phyloP scores from a whole-genome alignment of 2,329 filamentous ascomycete genomes.

The Xylariaceae sp. region DNA sequence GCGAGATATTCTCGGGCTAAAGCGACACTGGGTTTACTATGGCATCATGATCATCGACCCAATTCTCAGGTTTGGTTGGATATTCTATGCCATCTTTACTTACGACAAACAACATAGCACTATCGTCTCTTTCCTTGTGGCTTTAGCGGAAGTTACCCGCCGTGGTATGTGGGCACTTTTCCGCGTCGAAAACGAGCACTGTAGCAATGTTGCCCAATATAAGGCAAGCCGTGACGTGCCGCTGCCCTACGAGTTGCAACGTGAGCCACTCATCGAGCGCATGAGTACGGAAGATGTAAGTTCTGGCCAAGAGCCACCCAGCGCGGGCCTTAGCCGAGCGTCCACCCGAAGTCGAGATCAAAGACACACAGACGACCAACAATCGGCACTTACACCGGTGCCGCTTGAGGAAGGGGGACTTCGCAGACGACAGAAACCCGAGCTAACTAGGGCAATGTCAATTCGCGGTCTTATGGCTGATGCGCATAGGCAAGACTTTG shows the following conservation, averaged over 20 bases:
- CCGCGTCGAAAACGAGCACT: constrained; percentile 97
- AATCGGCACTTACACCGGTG: constrained; percentile 25
- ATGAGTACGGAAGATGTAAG: constrained; percentile 45
- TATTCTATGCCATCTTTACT: constrained; percentile 87
- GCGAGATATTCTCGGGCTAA: constrained; percentile 80
- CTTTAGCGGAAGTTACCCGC: constrained; percentile 79
- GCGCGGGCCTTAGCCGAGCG: constrained; percentile 26
- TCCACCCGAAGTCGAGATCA: constrained; percentile 27
- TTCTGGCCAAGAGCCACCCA: constrained; percentile 4
- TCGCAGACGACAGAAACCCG: constrained; percentile 31
- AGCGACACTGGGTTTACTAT: constrained; percentile 84
- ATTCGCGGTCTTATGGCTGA: constrained; percentile 73
- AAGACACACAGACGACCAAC: constrained; percentile 5
- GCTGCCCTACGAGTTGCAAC: constrained; percentile 72
- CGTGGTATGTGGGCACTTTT: constrained; percentile 91
- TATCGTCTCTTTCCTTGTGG: constrained; percentile 78
- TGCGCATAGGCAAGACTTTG: constrained; percentile 91
- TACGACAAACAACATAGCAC: constrained; percentile 82
- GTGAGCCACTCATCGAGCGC: constrained; percentile 52
- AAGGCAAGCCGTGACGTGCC: constrained; percentile 88
- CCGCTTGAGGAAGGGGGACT: constrained; percentile 31
- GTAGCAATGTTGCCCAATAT: constrained; percentile 87
- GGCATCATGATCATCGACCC: constrained; percentile 82
- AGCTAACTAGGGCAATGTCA: constrained; percentile 40
- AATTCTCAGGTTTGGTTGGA: constrained; percentile 89